Evolutionary conservation across 163 green algal genomes (phyloP).

Genomic region (Coccomyxa subellipsoidea): DNA sequence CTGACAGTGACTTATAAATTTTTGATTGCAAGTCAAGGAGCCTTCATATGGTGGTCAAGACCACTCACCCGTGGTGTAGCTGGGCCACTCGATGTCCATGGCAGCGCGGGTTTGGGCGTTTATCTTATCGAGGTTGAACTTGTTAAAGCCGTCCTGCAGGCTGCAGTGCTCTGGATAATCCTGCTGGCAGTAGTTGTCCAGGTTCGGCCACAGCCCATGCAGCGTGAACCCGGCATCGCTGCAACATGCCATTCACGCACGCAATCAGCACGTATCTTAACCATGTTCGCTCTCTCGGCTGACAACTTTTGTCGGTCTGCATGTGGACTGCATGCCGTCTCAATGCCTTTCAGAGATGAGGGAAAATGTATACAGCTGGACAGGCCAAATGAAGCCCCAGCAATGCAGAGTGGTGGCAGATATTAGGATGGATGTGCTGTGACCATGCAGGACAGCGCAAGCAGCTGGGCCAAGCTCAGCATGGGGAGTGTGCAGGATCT

Average conservation of each 20-base stretch:
- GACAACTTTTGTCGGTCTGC: background rate
- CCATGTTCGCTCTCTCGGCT: background rate
- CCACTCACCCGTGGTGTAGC: background rate
- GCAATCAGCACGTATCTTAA: background rate
- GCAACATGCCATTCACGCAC: too few relatives aligned
- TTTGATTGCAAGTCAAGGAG: too few relatives aligned
- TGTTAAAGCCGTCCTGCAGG: background rate
- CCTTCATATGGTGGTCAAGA: too few relatives aligned
- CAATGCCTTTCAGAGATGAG: background rate
- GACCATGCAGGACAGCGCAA: too few relatives aligned
- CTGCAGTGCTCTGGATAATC: conserved; percentile 3
- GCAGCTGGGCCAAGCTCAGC: too few relatives aligned
- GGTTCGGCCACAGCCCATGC: conserved; percentile 4
- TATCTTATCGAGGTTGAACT: background rate
- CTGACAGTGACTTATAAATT: too few relatives aligned
- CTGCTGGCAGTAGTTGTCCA: background rate
- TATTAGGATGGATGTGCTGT: too few relatives aligned
- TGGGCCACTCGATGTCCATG: background rate
- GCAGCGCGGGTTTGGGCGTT: background rate
- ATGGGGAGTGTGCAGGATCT: too few relatives aligned
- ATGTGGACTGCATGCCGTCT: background rate
- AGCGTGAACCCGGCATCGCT: background rate
- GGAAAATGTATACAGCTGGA: background rate
- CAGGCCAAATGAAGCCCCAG: too few relatives aligned
- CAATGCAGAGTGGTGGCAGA: too few relatives aligned